Evolutionary conservation across 164 flowering plant genomes (phyloP), one percentile per base, ranked within the genome.

Genomic region (Litsea cubeba): DNA sequence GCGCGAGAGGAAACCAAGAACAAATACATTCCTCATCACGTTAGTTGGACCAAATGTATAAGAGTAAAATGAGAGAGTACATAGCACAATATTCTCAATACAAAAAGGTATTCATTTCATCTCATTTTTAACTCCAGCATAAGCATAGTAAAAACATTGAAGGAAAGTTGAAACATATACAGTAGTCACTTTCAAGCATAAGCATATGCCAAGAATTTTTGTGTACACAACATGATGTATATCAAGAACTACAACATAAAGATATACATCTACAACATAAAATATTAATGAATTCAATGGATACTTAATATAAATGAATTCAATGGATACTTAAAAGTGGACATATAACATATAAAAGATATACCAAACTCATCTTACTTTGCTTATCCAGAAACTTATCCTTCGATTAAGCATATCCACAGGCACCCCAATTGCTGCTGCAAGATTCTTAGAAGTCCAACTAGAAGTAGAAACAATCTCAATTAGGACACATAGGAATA

Each of bases 311-410:
- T 5, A 5, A 35, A 35, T 7, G 3, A 6, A 40, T 40, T 30
- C 35, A 40, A 40, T 7, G 46, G 46, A 40, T 40, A 40, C 46
- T 3, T 0, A 30, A 30, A 3, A 30, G 4, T 3, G 35, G 35
- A 30, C 35, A 30, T 30, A 30, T 30, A 30, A 30, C 18, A 51
- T 51, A 51, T 51, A 12, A 14, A 51, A 51, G 17, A 51, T 51
- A 51, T 12, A 54, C 5, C 60, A 54, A 69, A 57, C 46, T 57
- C n/a, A 10, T 26, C 3, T 26, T 77, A 95, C 99, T 90, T 95
- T 95, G 86, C 87, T 92, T 81, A 90, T 87, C 99, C 99, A 95
- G 62, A 91, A 95, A 72, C 80, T 85, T 80, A 95, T 93, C 81
- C 90, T 88, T 75, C 97, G 86, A 73, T 80, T 88, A 26, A 95